These are phyloP conservation scores for Aspergillus fructus DNA, from an alignment of 2,329 filamentous ascomycete species.

Conservation along the genomic window DNA sequence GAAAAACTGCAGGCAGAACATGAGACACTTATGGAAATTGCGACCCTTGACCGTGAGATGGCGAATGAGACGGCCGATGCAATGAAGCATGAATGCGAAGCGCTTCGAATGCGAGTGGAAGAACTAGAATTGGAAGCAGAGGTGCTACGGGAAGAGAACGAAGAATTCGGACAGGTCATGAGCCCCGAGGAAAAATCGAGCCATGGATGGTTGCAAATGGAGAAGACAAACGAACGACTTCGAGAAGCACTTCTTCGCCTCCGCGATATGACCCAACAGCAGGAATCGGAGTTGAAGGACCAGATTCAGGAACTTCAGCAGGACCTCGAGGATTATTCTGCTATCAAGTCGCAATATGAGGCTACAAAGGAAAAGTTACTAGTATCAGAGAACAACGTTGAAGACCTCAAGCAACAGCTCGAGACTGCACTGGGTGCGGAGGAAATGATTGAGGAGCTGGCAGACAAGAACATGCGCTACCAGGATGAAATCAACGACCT, in stretches of 20 bases:
- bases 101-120: slow-evolving; percentile 72
- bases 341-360: slow-evolving; percentile 68
- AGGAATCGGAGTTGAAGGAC: slow-evolving; percentile 74
- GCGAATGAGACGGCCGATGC: slow-evolving; percentile 89
- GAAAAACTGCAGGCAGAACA: slow-evolving; percentile 78
- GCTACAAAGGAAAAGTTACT: slow-evolving; percentile 70
- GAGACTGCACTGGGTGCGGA: slow-evolving; percentile 86
- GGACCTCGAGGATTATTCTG: slow-evolving; percentile 67
- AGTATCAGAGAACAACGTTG: slow-evolving; percentile 70
- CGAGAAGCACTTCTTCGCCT: slow-evolving; percentile 81
- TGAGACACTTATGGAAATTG: slow-evolving; percentile 80
- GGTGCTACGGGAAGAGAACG: slow-evolving; percentile 81
- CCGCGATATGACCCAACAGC: slow-evolving; percentile 81
- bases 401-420: slow-evolving; percentile 86
- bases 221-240: slow-evolving; percentile 83
- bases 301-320: slow-evolving; percentile 73
- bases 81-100: slow-evolving; percentile 75
- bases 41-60: slow-evolving; percentile 89
- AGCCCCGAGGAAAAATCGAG: slow-evolving; percentile 82
- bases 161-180: slow-evolving; percentile 79
- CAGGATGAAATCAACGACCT: slow-evolving; percentile 82
- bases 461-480: slow-evolving; percentile 80
- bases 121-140: slow-evolving; percentile 87
- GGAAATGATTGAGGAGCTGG: slow-evolving; percentile 90
- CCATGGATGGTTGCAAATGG: slow-evolving; percentile 86